Evolutionary conservation across 768 basidiomycete species (phyloP).

Genomic region (Phanerochaete sordida): DNA sequence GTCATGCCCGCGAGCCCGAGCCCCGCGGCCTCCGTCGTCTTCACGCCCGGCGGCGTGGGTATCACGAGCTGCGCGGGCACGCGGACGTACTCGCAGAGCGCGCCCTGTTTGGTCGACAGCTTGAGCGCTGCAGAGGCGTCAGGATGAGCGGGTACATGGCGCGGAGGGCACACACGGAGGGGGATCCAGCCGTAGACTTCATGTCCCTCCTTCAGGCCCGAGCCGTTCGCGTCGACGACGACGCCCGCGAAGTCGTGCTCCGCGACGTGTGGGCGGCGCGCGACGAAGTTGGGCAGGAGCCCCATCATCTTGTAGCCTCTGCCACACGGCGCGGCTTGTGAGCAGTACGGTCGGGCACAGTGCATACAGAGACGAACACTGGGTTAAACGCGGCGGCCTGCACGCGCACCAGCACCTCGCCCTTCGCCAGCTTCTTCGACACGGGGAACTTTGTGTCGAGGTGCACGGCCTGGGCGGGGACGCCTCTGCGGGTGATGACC

Average conservation of each 20-base stretch:
- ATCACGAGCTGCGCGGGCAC: constrained; percentile 40
- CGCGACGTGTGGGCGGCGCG: constrained; percentile 45
- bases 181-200: constrained; percentile 58
- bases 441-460: constrained; percentile 26
- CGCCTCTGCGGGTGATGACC: constrained; percentile 25
- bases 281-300: constrained; percentile 42
- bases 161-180: constrained; percentile 25
- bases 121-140: neutral
- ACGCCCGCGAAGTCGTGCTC: constrained; percentile 66
- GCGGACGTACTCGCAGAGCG: constrained; percentile 53
- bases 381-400: constrained; percentile 65
- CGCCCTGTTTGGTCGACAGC: constrained; percentile 33
- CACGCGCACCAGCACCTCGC: constrained; percentile 49
- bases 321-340: neutral
- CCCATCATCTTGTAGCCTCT: constrained; percentile 63
- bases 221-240: constrained; percentile 51
- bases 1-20: constrained; percentile 57
- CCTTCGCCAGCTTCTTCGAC: constrained; percentile 30
- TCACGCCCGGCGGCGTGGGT: constrained; percentile 45
- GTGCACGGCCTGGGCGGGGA: constrained; percentile 26
- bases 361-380: constrained; percentile 36
- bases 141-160: neutral
- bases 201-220: constrained; percentile 55
- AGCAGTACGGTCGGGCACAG: neutral
- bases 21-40: constrained; percentile 57